These are phyloP conservation scores for Mortierella claussenii DNA, from an alignment of 192 early-diverging fungal genomes.

Conservation along the genomic window DNA sequence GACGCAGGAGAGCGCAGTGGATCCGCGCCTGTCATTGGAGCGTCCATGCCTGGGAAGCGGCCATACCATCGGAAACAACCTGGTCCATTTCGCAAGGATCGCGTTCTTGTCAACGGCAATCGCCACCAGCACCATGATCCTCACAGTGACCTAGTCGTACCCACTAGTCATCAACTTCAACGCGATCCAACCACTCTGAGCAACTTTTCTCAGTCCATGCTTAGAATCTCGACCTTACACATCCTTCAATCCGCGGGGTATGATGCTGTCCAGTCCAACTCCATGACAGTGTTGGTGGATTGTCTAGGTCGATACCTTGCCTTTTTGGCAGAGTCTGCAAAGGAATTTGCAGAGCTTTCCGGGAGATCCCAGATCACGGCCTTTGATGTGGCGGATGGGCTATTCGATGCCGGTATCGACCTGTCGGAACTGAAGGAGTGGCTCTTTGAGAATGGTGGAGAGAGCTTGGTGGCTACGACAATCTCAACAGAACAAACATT, in stretches of 20 bases:
- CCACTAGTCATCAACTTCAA: conserved; percentile 28
- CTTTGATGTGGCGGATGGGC: conserved; percentile 54
- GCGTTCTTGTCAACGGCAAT: conserved; percentile 1
- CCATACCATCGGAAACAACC: conserved; percentile 25
- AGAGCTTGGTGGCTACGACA: conserved; percentile 14
- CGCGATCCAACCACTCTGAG: conserved; percentile 27
- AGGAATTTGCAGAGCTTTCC: conserved; percentile 58
- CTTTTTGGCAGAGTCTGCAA: conserved; percentile 56
- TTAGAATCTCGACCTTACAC: conserved; percentile 60
- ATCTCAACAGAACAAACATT: not conserved
- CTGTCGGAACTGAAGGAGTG: conserved; percentile 55
- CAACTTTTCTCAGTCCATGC: conserved; percentile 62
- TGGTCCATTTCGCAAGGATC: conserved; percentile 15
- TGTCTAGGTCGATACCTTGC: conserved; percentile 61
- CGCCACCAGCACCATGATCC: conserved; percentile 15
- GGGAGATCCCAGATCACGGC: conserved; percentile 57
- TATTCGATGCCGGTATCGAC: conserved; percentile 58
- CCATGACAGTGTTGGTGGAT: conserved; percentile 60
- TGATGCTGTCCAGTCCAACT: conserved; percentile 56
- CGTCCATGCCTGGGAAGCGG: conserved; percentile 21
- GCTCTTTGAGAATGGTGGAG: conserved; percentile 57
- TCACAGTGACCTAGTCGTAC: conserved; percentile 15
- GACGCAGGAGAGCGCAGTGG: conserved; percentile 24
- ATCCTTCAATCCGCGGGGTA: conserved; percentile 65
- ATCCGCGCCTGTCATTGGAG: not conserved